A percentile compares a stretch with the other conserved stretches of the same genome.
Conservation (phyloP, 257 asterid species). For the Ophiorrhiza pumila region DNA sequence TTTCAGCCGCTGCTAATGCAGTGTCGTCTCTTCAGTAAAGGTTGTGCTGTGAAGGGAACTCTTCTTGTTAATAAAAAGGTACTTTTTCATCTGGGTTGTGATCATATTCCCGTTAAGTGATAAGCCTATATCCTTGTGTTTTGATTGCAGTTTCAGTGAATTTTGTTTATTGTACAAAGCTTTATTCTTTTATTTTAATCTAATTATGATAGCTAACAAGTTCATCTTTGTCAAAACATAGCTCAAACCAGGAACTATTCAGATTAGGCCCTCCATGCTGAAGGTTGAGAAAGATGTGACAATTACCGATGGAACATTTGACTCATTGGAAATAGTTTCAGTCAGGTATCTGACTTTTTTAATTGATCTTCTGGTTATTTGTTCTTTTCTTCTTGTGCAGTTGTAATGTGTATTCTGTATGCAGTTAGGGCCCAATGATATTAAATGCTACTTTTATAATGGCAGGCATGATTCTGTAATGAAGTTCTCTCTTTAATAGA, state of each 20-base stretch:
- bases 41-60: conserved; percentile 85
- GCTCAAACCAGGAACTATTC: conserved; percentile 66
- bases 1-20: conserved; percentile 82
- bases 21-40: conserved; percentile 68
- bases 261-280: conserved; percentile 78
- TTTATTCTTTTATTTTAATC: not conserved
- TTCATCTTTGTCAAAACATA: conserved; percentile 11
- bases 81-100: conserved; percentile 4
- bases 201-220: conserved; percentile 7
- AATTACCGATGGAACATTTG: conserved; percentile 30
- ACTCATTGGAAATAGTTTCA: conserved; percentile 66
- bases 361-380: not conserved
- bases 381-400: not conserved
- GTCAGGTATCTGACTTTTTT: conserved; percentile 47
- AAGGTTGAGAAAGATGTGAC: conserved; percentile 61
- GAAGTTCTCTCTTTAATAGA: not conserved
- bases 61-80: conserved; percentile 76
- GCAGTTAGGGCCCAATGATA: not conserved
- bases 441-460: not conserved
- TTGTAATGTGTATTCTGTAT: not conserved
- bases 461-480: not conserved
- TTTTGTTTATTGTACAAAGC: not conserved
- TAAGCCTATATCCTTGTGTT: not conserved
- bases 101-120: not conserved
- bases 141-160: not conserved